Conservation (phyloP, 164 flowering plant genomes). For the Tetracentron sinense region DNA sequence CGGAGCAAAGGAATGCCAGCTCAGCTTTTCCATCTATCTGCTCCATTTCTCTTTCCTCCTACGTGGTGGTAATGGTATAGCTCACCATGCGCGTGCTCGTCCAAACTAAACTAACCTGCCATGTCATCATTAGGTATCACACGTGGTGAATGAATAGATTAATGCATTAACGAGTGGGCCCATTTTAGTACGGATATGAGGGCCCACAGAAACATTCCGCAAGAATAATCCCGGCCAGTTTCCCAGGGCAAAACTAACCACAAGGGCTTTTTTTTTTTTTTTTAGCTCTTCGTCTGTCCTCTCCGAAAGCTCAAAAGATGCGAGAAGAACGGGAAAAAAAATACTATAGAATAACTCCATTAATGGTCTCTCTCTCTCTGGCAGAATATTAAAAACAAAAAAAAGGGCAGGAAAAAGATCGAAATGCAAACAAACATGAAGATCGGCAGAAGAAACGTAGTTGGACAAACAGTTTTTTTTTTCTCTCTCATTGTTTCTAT, state of each 20-base stretch:
- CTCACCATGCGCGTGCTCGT: no score
- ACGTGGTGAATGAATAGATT: not conserved
- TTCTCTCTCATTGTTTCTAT: constrained; percentile 14
- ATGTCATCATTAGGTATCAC: not conserved
- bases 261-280: no score
- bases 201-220: not conserved
- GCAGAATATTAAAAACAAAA: no score
- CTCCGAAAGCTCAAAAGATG: no score
- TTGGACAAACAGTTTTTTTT: not conserved
- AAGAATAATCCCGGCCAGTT: not conserved
- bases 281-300: no score
- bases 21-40: no score
- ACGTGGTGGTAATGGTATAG: no score
- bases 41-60: no score
- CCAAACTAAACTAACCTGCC: not conserved
- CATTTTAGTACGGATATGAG: not conserved
- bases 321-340: no score
- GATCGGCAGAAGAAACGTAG: not conserved
- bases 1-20: no score
- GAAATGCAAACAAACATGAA: not conserved
- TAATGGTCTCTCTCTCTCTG: no score
- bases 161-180: not conserved
- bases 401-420: not conserved
- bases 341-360: no score
- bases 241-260: not conserved